Base-by-base conservation (phyloP, 164 flowering plant species). In the Nymphaea colorata region DNA sequence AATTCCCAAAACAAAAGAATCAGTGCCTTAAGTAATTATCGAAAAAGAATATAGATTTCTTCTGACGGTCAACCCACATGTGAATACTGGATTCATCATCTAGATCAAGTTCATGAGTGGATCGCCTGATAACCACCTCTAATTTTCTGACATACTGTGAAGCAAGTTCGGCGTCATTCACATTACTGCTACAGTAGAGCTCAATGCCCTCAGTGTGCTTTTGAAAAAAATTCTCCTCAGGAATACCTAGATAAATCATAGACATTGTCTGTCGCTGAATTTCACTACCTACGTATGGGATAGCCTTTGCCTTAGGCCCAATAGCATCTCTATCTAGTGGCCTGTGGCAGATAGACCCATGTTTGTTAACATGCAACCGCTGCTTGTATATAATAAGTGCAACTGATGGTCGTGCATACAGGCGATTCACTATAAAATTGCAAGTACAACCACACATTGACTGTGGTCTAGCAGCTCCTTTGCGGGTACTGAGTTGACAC, bases 231-330 rank as follows among this genome's bases (percentile, higher is more conserved):
- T 87, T 88, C 76, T 89, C 98, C 76, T 85, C 98, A 55, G 99
- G 90, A 62, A 91, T 85, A 44, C 96, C 98, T 60, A 90, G 87
- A 82, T 94, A 91, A 61, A 94, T 90, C 96, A 94, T 84, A 6
- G 98, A 90, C 98, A 94, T 91, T 36, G 96, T 88, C 73, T 91
- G 98, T 69, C 91, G 99, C 64, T 91, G 95, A 75, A 91, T 86
- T 74, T 91, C 92, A 76, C 79, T 83, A 67, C 96, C 85, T 18
- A 91, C 79, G 69, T 94, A 91, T 5, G 96, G 96, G 65, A 91
- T 72, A 62, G 82, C 88, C 76, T 87, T 87, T 59, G 99, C 99
- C 64, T 97, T 91, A 63, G 99, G 96, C 62, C 99, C 96, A 70
- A 94, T 90, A 45, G 99, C 99, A 83, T 94, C 96, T 77, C 87